Evolutionary conservation across 2,329 filamentous ascomycete species (phyloP), one percentile per base, ranked within the genome.

Genomic region (Sarocladium brachiariae): DNA sequence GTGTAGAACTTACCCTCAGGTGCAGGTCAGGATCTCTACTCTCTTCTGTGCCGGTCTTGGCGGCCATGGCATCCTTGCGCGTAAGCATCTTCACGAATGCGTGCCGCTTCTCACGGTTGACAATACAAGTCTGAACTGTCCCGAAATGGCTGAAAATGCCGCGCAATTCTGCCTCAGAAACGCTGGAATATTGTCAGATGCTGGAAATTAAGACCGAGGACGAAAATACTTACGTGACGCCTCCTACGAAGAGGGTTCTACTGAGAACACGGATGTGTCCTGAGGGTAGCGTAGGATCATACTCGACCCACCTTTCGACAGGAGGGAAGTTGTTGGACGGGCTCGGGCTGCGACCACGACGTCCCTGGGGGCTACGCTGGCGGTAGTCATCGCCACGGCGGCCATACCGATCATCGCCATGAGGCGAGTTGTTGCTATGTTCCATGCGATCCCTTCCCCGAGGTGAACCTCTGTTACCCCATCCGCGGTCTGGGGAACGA

Each of bases 11-110:
- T 76, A 87, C 83, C 59, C 86, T 79, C 50, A 89, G 80, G 56
- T 89, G 81, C 59, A 87, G 79, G 48, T 89, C 86, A 4, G 84
- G 77, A 53, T 83, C 79, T 56, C 86, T 82, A 54, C 83, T 81
- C 49, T 83, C 83, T 65, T 96, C 91, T 83, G 97, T 96, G 49
- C 84, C 88, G 33, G 86, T 81, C 65, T 95, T 95, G 48, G 93
- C 93, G 55, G 67, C 74, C 53, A 95, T 78, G 13, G 93, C 92
- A 67, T 96, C 89, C 55, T 82, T 78, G 33, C 95, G 89, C 56
- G 82, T 93, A 58, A 93, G 80, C 93, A 99, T 99, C 72, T 99
- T 99, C 62, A 99, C 92, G 65, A 99, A 99, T 5, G 93, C 93
- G 68, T 99, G 93, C 16, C 93, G 87, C 72, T 97, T 99, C 63